phyloP scores from a whole-genome alignment of 2,329 filamentous ascomycete genomes.

The Lecanoromycetidae sp. region DNA sequence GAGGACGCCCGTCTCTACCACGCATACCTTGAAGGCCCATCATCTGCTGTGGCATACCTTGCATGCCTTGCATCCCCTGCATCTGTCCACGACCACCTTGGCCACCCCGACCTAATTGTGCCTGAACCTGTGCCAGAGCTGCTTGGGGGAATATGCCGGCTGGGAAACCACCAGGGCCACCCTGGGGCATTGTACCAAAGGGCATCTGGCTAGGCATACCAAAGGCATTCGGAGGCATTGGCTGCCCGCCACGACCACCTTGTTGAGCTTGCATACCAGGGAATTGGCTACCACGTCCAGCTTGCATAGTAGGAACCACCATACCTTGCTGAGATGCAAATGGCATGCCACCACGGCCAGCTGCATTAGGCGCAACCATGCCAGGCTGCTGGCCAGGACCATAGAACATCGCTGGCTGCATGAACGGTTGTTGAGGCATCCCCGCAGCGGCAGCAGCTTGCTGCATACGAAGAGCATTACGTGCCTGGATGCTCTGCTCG shows the following conservation, averaged over 20 bases:
- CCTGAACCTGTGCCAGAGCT: slow-evolving; percentile 72
- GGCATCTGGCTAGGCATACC: slow-evolving; percentile 61
- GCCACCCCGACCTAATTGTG: slow-evolving; percentile 52
- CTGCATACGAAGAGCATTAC: slow-evolving; percentile 97
- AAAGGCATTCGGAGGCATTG: slow-evolving; percentile 80
- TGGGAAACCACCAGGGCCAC: slow-evolving; percentile 55
- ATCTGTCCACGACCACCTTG: slow-evolving; percentile 55
- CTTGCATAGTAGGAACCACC: slow-evolving; percentile 56
- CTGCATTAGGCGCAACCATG: slow-evolving; percentile 41
- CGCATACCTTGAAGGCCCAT: slow-evolving; percentile 37
- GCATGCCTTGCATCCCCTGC: slow-evolving; percentile 42
- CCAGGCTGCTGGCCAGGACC: slow-evolving; percentile 52
- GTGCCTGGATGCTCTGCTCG: slow-evolving; percentile 96
- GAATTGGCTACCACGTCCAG: slow-evolving; percentile 76
- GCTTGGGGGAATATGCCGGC: slow-evolving; percentile 70
- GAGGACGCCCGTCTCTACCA: slow-evolving; percentile 30
- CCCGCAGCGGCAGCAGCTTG: slow-evolving; percentile 84
- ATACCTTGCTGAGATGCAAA: slow-evolving; percentile 45
- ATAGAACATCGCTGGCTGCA: slow-evolving; percentile 88
- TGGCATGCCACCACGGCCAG: slow-evolving; percentile 48
- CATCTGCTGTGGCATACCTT: slow-evolving; percentile 63
- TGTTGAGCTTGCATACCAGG: slow-evolving; percentile 71
- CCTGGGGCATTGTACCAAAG: slow-evolving; percentile 40
- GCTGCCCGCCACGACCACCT: slow-evolving; percentile 78
- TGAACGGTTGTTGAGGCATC: slow-evolving; percentile 69